Conservation (phyloP, 1,284 basidiomycete species). For the Trametes pubescens region DNA sequence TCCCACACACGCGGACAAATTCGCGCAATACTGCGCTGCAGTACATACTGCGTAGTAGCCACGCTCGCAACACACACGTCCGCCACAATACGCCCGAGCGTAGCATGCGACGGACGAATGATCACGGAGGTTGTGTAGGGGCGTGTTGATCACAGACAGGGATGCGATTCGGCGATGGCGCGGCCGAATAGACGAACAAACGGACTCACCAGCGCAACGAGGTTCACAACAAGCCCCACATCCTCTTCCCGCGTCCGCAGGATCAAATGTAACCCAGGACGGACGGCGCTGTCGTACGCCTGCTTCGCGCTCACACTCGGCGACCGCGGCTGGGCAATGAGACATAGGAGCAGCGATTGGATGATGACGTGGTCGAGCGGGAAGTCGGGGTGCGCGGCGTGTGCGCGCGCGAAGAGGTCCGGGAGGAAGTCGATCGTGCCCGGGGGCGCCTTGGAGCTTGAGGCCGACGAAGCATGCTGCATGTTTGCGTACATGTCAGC, state of each 20-base stretch:
- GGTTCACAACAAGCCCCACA: slow-evolving; percentile 57
- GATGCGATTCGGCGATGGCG: not conserved
- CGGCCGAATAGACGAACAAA: not conserved
- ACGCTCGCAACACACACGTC: not conserved
- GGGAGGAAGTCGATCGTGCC: slow-evolving; percentile 64
- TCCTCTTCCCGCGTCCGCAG: slow-evolving; percentile 70
- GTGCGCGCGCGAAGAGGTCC: slow-evolving; percentile 56
- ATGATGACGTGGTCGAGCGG: slow-evolving; percentile 70
- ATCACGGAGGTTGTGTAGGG: not conserved
- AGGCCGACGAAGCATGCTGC: slow-evolving; percentile 5
- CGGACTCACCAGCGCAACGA: slow-evolving; percentile 62
- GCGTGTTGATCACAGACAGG: not conserved
- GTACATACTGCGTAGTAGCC: too few relatives aligned
- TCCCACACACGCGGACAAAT: not conserved
- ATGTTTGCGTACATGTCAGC: not conserved
- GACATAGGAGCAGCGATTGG: slow-evolving; percentile 70
- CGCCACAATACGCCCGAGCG: not conserved
- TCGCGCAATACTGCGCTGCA: not conserved
- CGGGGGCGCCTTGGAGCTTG: slow-evolving; percentile 31
- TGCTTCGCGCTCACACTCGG: slow-evolving; percentile 22
- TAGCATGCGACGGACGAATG: not conserved
- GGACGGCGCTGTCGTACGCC: slow-evolving; percentile 7
- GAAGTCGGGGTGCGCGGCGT: slow-evolving; percentile 50
- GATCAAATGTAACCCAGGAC: slow-evolving; percentile 47
- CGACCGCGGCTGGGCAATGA: slow-evolving; percentile 51